Base-by-base conservation (phyloP, 352 stramenopile genomes). In the Pythium utonaiense region DNA sequence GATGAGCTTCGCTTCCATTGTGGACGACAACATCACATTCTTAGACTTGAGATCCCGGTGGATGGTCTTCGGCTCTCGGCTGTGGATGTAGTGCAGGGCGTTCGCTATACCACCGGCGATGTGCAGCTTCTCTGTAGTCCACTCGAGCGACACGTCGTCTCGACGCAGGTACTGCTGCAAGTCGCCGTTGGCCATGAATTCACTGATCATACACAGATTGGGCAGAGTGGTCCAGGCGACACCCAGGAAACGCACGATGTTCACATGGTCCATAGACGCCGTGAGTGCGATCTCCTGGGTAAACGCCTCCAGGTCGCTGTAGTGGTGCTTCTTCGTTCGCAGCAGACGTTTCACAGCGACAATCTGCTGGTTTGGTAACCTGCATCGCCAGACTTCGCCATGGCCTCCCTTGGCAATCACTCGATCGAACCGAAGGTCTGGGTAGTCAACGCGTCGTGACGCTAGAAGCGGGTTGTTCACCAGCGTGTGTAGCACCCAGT, bases 21-120 rank as follows among this genome's bases (percentile, higher is more conserved):
- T 34, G 25, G 41, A 31, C 1, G 70, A 73, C 0, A 83, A 53
- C 24, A 83, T 57, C 12, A 89, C 71, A 60, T 80, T 81, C 34
- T 69, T 79, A n/a, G n/a, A n/a, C n/a, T n/a, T n/a, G n/a, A n/a
- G n/a, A n/a, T n/a, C n/a, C n/a, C n/a, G n/a, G n/a, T 86, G 75
- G 17, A 83, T 65, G 21, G 78, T 66, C 1, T 27, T n/a, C 2
- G 65, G 67, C 14, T 53, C 22, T 6, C 57, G 56, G 7, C 57
- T 48, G 42, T 86, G 77, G 3, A 86, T 31, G 31, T 78, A 83
- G n/a, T 28, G 58, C 21, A 83, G 49, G 13, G 67, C 77, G 28
- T 58, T 66, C 10, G 65, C 59, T 24, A 86, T 70, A 17, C 69
- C 74, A 22, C 73, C 21, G 6, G 76, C 69, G 48, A 86, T 70